Conservation (phyloP, 2,329 filamentous ascomycete species). For the Botrytis fragariae region DNA sequence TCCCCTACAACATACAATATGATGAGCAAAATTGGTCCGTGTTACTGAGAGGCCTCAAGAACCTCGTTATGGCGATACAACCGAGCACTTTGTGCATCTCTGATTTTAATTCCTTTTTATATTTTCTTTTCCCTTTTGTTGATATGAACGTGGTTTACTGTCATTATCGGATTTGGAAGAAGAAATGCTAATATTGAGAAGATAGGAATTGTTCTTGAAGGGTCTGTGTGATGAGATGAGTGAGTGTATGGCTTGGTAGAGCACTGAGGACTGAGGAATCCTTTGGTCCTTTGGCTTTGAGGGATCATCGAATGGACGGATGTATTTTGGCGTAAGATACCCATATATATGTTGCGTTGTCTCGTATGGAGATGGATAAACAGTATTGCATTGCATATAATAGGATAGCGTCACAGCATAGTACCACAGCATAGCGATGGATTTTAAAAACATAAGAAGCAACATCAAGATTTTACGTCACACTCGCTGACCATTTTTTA, state of each 20-base stretch:
- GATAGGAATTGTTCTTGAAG: neutral
- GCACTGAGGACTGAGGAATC: neutral
- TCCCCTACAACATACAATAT: neutral
- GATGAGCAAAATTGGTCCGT: slow-evolving; percentile 19
- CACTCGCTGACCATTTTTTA: neutral
- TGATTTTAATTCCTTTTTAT: neutral
- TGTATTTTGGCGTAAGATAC: neutral
- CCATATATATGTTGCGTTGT: neutral
- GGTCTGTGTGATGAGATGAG: neutral
- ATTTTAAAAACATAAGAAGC: neutral
- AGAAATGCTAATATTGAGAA: neutral
- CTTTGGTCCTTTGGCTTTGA: neutral
- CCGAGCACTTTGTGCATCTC: slow-evolving; percentile 16
- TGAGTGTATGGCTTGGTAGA: too few relatives aligned
- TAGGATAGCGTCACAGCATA: neutral
- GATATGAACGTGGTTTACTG: neutral
- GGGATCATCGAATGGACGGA: neutral
- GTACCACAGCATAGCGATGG: neutral
- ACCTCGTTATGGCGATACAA: slow-evolving; percentile 15
- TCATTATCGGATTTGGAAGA: too few relatives aligned
- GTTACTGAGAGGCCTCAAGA: slow-evolving; percentile 20
- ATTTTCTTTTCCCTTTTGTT: neutral
- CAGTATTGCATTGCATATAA: neutral
- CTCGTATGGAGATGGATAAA: neutral
- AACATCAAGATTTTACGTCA: neutral